These are phyloP conservation scores for Solanum pinnatisectum DNA, from an alignment of 257 asterid genomes.

Conservation along the genomic window DNA sequence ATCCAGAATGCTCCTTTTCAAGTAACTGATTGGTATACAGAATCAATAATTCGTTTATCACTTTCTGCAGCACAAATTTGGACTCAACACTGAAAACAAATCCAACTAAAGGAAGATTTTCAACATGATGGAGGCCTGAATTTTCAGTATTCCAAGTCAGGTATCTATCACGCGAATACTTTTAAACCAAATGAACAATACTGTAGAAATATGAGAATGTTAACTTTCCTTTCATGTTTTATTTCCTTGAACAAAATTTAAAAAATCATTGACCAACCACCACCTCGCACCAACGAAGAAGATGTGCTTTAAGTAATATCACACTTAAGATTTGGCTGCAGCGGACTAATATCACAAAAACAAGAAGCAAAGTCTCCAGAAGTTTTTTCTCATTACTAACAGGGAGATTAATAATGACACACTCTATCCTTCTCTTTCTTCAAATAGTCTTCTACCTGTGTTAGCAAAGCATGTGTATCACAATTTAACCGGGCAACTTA, in stretches of 20 bases:
- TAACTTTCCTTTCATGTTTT: background rate
- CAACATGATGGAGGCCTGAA: background rate
- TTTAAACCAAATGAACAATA: too few species aligned
- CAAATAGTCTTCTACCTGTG: slow-evolving; percentile 41
- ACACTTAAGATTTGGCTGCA: background rate
- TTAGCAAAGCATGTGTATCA: background rate
- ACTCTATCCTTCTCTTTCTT: slow-evolving; percentile 34
- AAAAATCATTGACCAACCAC: background rate
- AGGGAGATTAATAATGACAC: slow-evolving; percentile 22
- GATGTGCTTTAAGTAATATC: background rate
- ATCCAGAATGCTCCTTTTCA: too few species aligned
- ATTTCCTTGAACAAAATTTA: background rate
- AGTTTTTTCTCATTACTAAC: slow-evolving; percentile 30
- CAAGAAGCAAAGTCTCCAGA: slow-evolving; percentile 12
- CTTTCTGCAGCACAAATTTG: slow-evolving; percentile 16
- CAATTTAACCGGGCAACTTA: background rate
- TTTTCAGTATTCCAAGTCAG: background rate
- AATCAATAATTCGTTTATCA: slow-evolving; percentile 26
- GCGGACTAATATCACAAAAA: background rate
- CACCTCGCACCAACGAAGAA: background rate
- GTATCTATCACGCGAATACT: background rate
- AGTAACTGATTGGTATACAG: too few species aligned
- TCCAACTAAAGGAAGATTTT: background rate
- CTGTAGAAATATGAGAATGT: background rate
- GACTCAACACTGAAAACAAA: background rate